Evolutionary conservation across 768 basidiomycete species (phyloP).

Genomic region (Rhodotorula paludigena): DNA sequence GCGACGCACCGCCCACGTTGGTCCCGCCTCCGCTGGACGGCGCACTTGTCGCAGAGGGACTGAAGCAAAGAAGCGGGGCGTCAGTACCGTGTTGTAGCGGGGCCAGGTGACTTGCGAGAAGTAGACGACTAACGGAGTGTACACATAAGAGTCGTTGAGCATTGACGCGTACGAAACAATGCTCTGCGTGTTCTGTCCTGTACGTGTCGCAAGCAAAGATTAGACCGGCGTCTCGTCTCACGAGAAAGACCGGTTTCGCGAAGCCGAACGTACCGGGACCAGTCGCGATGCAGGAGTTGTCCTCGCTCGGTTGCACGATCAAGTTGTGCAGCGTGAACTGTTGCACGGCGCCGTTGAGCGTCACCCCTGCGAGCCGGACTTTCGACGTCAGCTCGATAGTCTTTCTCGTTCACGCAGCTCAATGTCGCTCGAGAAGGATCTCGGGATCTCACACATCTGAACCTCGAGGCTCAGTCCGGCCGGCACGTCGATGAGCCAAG

Average conservation of each 20-base stretch:
- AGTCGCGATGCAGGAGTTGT: slow-evolving; percentile 9
- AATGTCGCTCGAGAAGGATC: neutral
- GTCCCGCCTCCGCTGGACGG: neutral
- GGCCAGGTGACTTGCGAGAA: neutral
- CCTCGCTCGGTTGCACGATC: neutral
- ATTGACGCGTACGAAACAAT: slow-evolving; percentile 21
- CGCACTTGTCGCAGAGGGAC: neutral
- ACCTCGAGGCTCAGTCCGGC: slow-evolving; percentile 15
- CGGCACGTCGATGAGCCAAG: slow-evolving; percentile 27
- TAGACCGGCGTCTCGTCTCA: neutral
- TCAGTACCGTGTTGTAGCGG: neutral
- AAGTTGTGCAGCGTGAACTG: slow-evolving; percentile 13
- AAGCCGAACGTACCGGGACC: neutral
- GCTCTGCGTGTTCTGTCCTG: slow-evolving; percentile 30
- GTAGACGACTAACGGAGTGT: neutral
- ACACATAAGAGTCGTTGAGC: slow-evolving; percentile 21
- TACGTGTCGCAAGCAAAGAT: neutral
- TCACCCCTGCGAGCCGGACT: neutral
- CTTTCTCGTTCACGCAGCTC: no score
- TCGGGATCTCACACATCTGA: slow-evolving; percentile 2
- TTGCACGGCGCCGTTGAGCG: slow-evolving; percentile 8
- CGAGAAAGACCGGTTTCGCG: neutral
- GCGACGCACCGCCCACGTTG: neutral
- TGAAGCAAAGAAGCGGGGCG: neutral
- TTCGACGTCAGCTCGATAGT: no score